Conservation (phyloP, 2,329 filamentous ascomycete species). For the Venturia oleaginea region DNA sequence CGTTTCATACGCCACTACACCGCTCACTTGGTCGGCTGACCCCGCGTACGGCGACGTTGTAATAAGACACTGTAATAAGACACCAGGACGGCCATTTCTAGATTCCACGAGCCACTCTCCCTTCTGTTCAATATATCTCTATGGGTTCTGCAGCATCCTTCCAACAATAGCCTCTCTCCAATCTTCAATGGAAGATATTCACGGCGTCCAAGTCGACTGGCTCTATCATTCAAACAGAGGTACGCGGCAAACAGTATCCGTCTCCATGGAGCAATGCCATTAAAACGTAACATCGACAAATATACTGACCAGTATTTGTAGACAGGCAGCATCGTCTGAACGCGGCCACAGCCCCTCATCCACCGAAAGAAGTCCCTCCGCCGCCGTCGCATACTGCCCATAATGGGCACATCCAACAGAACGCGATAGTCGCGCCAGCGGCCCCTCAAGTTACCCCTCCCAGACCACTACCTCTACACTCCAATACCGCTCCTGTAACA, state of each 20-base stretch:
- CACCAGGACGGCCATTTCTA: background rate
- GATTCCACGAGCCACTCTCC: background rate
- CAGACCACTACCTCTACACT: background rate
- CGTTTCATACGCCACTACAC: background rate
- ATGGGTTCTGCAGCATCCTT: background rate
- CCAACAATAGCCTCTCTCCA: too few species aligned
- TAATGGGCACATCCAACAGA: background rate
- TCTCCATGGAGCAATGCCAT: background rate
- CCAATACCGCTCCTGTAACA: conserved; percentile 15
- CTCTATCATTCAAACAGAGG: conserved; percentile 79
- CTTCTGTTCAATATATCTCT: background rate
- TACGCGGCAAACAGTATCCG: conserved; percentile 35
- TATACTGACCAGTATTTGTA: background rate
- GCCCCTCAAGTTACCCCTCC: background rate
- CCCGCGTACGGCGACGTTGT: background rate
- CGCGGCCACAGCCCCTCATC: background rate
- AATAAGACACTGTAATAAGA: background rate
- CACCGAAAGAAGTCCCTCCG: background rate
- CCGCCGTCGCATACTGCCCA: background rate
- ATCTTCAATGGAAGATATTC: conserved; percentile 63
- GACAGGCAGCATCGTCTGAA: conserved; percentile 10
- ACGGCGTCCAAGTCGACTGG: conserved; percentile 84
- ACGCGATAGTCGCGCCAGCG: background rate
- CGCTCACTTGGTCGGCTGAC: background rate
- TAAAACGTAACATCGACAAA: background rate